Conservation (phyloP, 2,329 filamentous ascomycete genomes). For the Beauveria australis region DNA sequence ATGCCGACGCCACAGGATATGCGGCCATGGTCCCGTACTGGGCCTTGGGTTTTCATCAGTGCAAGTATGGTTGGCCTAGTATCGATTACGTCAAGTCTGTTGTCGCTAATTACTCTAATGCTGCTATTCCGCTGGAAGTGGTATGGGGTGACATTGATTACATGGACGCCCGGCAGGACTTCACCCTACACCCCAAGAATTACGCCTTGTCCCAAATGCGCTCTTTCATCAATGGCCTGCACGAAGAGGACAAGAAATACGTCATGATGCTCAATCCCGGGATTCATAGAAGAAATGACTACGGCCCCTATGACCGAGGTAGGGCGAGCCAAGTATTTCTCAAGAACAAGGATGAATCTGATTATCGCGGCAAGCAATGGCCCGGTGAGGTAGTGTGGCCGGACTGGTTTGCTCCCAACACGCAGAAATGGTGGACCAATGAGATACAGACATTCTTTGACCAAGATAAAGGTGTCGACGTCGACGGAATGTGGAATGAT, state of each 20-base stretch:
- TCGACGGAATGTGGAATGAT: conserved; percentile 74
- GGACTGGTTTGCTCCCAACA: conserved; percentile 62
- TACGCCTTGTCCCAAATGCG: conserved; percentile 56
- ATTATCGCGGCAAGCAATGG: conserved; percentile 59
- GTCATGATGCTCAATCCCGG: conserved; percentile 67
- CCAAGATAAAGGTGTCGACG: conserved; percentile 56
- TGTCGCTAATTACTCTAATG: conserved; percentile 55
- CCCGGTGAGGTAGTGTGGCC: conserved; percentile 61
- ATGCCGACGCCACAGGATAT: conserved; percentile 46
- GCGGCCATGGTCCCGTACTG: conserved; percentile 58
- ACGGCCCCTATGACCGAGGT: conserved; percentile 28
- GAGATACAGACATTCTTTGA: conserved; percentile 61
- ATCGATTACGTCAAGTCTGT: conserved; percentile 60
- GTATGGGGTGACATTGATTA: conserved; percentile 71
- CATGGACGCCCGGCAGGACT: conserved; percentile 49
- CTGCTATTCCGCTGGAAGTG: conserved; percentile 62
- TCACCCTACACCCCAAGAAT: conserved; percentile 55
- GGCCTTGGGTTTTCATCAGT: conserved; percentile 54
- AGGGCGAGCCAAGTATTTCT: conserved; percentile 33
- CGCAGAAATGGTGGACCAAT: conserved; percentile 55
- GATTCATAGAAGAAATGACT: conserved; percentile 37
- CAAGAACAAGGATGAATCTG: neutral
- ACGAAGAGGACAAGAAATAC: conserved; percentile 59
- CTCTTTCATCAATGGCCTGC: conserved; percentile 58
- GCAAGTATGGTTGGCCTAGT: conserved; percentile 57